Conservation (phyloP, 768 basidiomycete genomes). For the Cystofilobasidium bisporidii region DNA sequence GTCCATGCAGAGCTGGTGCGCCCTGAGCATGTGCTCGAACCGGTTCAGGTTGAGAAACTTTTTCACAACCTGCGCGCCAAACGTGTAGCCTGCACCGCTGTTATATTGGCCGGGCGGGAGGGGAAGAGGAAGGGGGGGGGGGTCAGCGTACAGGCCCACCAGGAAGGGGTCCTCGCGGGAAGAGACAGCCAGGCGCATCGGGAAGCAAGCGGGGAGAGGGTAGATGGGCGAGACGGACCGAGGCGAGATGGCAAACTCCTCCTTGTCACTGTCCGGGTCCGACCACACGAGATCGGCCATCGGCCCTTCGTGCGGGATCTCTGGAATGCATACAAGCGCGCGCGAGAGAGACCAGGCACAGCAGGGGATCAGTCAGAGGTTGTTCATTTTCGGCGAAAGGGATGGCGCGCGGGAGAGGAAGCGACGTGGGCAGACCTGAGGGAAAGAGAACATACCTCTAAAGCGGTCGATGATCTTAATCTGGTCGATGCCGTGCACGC, state of each 20-base stretch:
- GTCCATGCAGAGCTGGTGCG: conserved; percentile 99
- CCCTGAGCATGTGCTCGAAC: conserved; percentile 94
- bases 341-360: not conserved
- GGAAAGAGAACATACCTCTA: conserved; percentile 72
- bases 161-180: no score
- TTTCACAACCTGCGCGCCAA: conserved; percentile 93
- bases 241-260: conserved; percentile 97
- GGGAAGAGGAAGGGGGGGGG: no score
- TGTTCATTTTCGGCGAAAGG: not conserved
- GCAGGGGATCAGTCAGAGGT: no score
- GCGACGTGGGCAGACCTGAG: not conserved
- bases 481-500: conserved; percentile 98
- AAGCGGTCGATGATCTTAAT: conserved; percentile 99
- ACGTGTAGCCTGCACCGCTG: conserved; percentile 97
- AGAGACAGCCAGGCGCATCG: no score
- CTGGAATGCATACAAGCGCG: no score
- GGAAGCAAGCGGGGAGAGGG: no score
- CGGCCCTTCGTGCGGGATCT: conserved; percentile 98
- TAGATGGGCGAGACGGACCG: conserved; percentile 50
- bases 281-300: conserved; percentile 99
- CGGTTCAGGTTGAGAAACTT: conserved; percentile 93
- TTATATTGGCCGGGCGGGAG: no score
- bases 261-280: conserved; percentile 97
- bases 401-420: no score
- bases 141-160: no score